Conservation (phyloP, 495 filamentous ascomycete species). For the Pseudoneurospora amorphoporcata region DNA sequence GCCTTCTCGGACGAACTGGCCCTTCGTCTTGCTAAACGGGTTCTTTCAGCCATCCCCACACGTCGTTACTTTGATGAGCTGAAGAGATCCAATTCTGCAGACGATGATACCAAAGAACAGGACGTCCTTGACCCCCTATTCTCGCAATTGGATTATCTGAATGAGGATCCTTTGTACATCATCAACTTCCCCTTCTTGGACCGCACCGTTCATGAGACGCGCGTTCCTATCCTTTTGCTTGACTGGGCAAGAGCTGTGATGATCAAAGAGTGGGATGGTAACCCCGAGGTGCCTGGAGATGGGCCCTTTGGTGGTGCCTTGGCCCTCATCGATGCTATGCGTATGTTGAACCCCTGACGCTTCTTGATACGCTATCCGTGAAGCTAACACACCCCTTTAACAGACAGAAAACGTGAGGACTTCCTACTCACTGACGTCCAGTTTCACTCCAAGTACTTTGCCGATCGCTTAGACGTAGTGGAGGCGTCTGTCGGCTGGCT, state of each 20-base stretch:
- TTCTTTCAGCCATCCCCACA: constrained; percentile 41
- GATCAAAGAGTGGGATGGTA: constrained; percentile 68
- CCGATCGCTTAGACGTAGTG: constrained; percentile 65
- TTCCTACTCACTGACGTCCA: constrained; percentile 54
- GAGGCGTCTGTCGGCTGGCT: constrained; percentile 71
- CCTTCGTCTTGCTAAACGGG: constrained; percentile 37
- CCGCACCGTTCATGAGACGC: constrained; percentile 37
- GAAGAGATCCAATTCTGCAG: constrained; percentile 17
- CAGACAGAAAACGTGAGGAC: constrained; percentile 49
- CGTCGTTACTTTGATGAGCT: constrained; percentile 38
- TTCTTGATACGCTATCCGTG: background rate
- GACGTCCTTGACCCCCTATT: constrained; percentile 39
- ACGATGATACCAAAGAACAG: constrained; percentile 18
- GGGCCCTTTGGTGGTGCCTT: constrained; percentile 63
- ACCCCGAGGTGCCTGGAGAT: constrained; percentile 53
- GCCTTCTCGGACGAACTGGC: constrained; percentile 42
- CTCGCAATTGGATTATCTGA: constrained; percentile 37
- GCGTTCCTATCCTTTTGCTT: constrained; percentile 48
- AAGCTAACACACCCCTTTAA: constrained; percentile 5
- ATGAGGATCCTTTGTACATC: constrained; percentile 25
- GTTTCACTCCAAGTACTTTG: constrained; percentile 66
- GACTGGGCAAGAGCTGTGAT: constrained; percentile 73
- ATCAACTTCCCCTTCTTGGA: constrained; percentile 39
- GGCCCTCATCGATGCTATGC: constrained; percentile 63
- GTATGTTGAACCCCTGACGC: constrained; percentile 31